Percentiles rank a stretch among this genome's conserved stretches.
Evolutionary conservation across 768 basidiomycete genomes (phyloP).

Genomic region (Tylopilus intermedius): DNA sequence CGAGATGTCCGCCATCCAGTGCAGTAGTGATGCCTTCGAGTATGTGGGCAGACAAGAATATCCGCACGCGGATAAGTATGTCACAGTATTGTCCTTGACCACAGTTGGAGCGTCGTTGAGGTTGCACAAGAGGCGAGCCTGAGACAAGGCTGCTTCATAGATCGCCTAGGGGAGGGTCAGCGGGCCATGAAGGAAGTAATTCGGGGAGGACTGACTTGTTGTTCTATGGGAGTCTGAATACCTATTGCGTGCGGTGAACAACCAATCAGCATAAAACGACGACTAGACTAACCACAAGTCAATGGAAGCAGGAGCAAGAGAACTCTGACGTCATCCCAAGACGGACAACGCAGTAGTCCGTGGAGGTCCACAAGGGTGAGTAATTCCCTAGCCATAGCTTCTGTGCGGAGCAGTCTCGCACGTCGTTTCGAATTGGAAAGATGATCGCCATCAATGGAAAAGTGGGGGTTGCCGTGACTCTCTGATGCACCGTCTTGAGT

Average conservation of each 20-base stretch:
- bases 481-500: slow-evolving; percentile 5
- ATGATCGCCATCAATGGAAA: slow-evolving; percentile 22
- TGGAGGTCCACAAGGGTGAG: slow-evolving; percentile 76
- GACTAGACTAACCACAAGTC: slow-evolving; percentile 60
- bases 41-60: slow-evolving; percentile 88
- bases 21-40: slow-evolving; percentile 82
- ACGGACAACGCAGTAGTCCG: slow-evolving; percentile 72
- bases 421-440: slow-evolving; percentile 35
- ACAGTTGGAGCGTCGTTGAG: slow-evolving; percentile 41
- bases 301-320: slow-evolving; percentile 78
- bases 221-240: slow-evolving; percentile 27
- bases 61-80: slow-evolving; percentile 59
- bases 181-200: neutral
- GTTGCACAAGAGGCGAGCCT: slow-evolving; percentile 72
- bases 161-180: slow-evolving; percentile 44
- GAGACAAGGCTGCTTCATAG: slow-evolving; percentile 79
- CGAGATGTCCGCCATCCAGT: slow-evolving; percentile 76
- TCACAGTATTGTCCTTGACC: slow-evolving; percentile 55
- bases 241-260: slow-evolving; percentile 16
- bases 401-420: slow-evolving; percentile 50
- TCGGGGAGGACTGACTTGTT: slow-evolving; percentile 9
- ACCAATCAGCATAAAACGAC: neutral
- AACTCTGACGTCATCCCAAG: slow-evolving; percentile 82
- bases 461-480: slow-evolving; percentile 1
- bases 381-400: slow-evolving; percentile 70